These are phyloP conservation scores for Tetrahymena elliotti DNA, from an alignment of 73 alveolate species.

Conservation along the genomic window DNA sequence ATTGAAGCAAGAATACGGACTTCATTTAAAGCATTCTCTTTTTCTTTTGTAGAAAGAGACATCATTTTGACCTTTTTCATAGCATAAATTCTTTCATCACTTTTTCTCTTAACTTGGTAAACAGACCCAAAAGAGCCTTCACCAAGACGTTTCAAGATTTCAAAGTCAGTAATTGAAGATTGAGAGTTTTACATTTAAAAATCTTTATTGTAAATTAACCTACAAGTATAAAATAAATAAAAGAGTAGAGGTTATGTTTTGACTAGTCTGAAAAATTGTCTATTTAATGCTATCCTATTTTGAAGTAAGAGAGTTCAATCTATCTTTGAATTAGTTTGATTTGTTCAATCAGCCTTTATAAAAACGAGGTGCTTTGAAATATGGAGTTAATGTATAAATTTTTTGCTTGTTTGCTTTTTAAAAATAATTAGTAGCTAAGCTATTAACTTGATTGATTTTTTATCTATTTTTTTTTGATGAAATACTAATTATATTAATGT, in stretches of 20 bases:
- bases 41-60: constrained; percentile 27
- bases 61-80: constrained; percentile 39
- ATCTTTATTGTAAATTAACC: background rate
- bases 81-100: constrained; percentile 43
- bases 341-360: background rate
- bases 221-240: background rate
- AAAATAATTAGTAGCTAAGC: background rate
- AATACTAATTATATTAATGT: background rate
- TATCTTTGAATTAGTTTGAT: background rate
- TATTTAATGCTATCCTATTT: background rate
- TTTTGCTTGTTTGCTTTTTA: too few species aligned
- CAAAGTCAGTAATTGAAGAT: constrained; percentile 33
- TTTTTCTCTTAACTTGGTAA: constrained; percentile 33
- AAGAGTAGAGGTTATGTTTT: background rate
- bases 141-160: constrained; percentile 38
- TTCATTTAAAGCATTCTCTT: constrained; percentile 51
- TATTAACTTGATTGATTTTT: background rate
- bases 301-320: background rate
- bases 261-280: background rate
- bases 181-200: background rate
- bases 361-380: background rate
- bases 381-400: background rate
- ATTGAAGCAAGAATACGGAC: constrained; percentile 45
- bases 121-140: constrained; percentile 44
- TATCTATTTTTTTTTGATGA: background rate